Evolutionary conservation across 202 grass and related monocot species (phyloP).

Genomic region (Zizania palustris): DNA sequence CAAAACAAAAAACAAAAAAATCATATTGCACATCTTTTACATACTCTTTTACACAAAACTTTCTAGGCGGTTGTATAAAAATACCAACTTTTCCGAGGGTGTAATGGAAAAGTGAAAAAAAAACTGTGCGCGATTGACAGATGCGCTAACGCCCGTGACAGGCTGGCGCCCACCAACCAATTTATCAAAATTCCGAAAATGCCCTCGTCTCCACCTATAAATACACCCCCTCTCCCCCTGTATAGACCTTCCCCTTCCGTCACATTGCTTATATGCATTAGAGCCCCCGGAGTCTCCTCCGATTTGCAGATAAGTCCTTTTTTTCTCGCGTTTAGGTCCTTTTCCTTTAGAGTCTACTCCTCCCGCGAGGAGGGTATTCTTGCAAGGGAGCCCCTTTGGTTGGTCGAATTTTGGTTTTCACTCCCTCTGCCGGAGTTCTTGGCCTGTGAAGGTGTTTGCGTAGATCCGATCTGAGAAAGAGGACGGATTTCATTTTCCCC

Average conservation of each 20-base stretch:
- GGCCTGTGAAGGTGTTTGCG: neutral
- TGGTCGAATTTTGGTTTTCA: slow-evolving; percentile 17
- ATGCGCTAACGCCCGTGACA: slow-evolving; percentile 6
- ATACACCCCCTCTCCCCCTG: neutral
- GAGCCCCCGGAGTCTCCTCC: slow-evolving; percentile 8
- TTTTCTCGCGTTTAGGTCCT: slow-evolving; percentile 22
- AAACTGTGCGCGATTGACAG: neutral
- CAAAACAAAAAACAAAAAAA: too few species aligned
- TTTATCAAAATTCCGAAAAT: neutral
- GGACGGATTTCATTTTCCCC: neutral
- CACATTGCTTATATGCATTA: neutral
- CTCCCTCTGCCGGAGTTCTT: neutral
- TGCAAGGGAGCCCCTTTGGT: neutral
- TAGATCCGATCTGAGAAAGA: slow-evolving; percentile 28
- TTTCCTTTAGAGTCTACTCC: neutral
- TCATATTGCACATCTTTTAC: too few species aligned
- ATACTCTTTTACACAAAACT: too few species aligned
- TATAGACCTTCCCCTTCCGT: slow-evolving; percentile 41
- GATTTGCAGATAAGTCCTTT: slow-evolving; percentile 37
- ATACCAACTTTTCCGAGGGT: neutral
- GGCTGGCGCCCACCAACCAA: slow-evolving; percentile 34
- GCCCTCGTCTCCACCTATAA: slow-evolving; percentile 34
- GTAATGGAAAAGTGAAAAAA: neutral
- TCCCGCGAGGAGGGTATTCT: neutral
- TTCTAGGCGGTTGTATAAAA: neutral